Evolutionary conservation across 768 basidiomycete species (phyloP).

Genomic region (Boletus fagicola): DNA sequence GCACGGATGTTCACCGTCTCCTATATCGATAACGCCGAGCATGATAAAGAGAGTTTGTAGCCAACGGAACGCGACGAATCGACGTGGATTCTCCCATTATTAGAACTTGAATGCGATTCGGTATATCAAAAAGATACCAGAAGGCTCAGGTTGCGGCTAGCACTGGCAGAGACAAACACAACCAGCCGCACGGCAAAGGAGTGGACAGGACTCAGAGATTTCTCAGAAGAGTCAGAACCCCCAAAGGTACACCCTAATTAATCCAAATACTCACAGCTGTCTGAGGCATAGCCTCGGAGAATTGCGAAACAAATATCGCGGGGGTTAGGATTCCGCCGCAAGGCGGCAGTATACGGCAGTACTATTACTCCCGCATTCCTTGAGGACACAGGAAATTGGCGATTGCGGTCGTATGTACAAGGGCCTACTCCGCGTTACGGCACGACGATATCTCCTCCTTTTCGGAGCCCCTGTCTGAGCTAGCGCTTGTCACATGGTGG

Average conservation of each 20-base stretch:
- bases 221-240: no score
- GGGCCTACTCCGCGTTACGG: not conserved
- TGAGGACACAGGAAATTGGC: not conserved
- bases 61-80: not conserved
- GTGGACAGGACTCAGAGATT: fast-evolving
- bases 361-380: not conserved
- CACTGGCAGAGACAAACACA: slow-evolving; percentile 12
- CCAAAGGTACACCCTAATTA: not conserved
- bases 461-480: not conserved
- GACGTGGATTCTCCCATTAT: not conserved
- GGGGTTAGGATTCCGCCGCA: slow-evolving; percentile 3
- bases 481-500: no score
- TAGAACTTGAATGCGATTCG: not conserved
- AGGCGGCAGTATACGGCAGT: not conserved
- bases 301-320: not conserved
- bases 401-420: not conserved
- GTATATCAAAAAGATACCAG: not conserved
- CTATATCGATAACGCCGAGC: not conserved
- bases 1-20: not conserved
- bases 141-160: not conserved
- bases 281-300: not conserved
- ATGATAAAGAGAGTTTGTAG: not conserved
- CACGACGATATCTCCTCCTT: not conserved
- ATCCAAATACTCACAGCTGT: not conserved
- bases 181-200: not conserved